Evolutionary conservation across 768 basidiomycete species (phyloP).

Genomic region (Kwoniella newhampshirensis): DNA sequence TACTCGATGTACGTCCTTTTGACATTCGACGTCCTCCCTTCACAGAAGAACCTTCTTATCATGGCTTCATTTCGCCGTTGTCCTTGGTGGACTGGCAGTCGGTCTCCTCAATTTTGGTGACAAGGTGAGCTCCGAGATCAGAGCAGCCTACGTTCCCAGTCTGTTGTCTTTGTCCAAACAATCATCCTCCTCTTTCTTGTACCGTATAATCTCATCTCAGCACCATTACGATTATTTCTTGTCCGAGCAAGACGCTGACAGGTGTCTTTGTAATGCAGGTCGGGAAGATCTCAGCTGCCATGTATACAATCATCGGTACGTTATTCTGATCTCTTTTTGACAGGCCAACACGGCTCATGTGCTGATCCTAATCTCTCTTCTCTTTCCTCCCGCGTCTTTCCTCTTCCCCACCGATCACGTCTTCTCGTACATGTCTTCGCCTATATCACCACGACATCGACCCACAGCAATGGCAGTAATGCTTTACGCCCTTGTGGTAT

Average conservation of each 20-base stretch:
- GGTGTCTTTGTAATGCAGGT: too few relatives aligned
- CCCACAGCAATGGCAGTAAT: conserved; percentile 87
- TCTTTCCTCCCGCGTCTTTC: neutral
- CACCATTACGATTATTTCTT: too few relatives aligned
- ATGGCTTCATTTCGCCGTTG: conserved; percentile 98
- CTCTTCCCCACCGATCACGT: conserved; percentile 23
- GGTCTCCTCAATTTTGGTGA: conserved; percentile 98
- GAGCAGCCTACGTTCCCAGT: too few relatives aligned
- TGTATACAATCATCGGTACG: conserved; percentile 93
- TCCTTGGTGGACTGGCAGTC: conserved; percentile 92
- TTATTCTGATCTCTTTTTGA: too few relatives aligned
- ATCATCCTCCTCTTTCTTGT: too few relatives aligned
- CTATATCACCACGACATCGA: too few relatives aligned
- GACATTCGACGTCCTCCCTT: neutral
- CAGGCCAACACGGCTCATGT: too few relatives aligned
- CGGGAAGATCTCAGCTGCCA: conserved; percentile 90
- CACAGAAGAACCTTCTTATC: conserved; percentile 74
- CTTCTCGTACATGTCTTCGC: too few relatives aligned
- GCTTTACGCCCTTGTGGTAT: conserved; percentile 91
- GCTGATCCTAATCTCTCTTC: neutral
- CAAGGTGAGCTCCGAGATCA: conserved; percentile 68
- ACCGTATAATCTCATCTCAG: too few relatives aligned
- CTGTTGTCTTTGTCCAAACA: too few relatives aligned
- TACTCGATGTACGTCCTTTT: too few relatives aligned
- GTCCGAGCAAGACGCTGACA: too few relatives aligned